Evolutionary conservation across 257 asterid genomes (phyloP).

Genomic region (Ophiorrhiza pumila): DNA sequence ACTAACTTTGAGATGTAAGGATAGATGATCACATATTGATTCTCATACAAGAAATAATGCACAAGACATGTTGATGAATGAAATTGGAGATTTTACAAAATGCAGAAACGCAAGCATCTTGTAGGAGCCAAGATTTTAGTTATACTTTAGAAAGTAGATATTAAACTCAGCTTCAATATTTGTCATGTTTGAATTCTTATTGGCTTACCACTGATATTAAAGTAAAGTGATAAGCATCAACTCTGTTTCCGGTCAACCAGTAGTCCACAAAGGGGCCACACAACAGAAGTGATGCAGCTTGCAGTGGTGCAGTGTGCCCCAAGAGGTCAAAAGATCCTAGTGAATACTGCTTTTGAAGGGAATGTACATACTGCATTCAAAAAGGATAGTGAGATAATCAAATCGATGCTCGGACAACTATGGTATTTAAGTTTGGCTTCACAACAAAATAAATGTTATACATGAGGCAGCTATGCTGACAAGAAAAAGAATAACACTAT

Average conservation of each 20-base stretch:
- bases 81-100: background rate
- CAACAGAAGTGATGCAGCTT: conserved; percentile 65
- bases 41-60: background rate
- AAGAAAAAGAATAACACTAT: background rate
- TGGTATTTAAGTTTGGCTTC: background rate
- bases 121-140: background rate
- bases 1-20: background rate
- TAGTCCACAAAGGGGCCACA: conserved; percentile 65
- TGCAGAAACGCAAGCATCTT: background rate
- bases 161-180: background rate
- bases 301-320: conserved; percentile 90
- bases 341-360: conserved; percentile 69
- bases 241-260: conserved; percentile 63
- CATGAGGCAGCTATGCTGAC: background rate
- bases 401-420: conserved; percentile 6
- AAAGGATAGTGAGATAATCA: conserved; percentile 18
- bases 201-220: conserved; percentile 44
- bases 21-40: background rate
- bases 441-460: background rate
- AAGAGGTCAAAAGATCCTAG: conserved; percentile 72
- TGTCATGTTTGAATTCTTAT: background rate
- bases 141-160: background rate
- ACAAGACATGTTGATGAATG: background rate
- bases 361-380: conserved; percentile 65
- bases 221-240: conserved; percentile 53